A percentile compares a stretch with the other conserved stretches of the same genome.
Conservation (phyloP, 371 early-diverging fungal genomes). For the Parasitella parasitica region DNA sequence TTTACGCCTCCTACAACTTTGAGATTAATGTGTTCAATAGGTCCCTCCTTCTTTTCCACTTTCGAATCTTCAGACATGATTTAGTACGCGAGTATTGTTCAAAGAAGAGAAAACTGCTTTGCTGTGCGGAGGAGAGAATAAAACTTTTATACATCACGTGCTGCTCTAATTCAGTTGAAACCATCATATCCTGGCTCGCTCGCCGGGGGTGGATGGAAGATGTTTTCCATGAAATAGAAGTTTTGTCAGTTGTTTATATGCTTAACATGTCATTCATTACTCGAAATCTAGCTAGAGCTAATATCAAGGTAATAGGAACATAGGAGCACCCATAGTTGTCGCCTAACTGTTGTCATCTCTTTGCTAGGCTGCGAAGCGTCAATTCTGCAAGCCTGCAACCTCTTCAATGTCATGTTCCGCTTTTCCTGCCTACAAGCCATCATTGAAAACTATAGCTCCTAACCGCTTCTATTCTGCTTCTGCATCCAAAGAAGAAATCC, state of each 20-base stretch:
- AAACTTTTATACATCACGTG: neutral
- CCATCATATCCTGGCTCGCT: neutral
- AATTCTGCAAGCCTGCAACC: neutral
- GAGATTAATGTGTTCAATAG: slow-evolving; percentile 82
- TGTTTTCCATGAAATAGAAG: neutral
- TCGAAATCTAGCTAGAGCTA: neutral
- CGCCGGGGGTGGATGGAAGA: neutral
- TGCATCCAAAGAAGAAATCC: slow-evolving; percentile 10
- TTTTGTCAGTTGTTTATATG: neutral
- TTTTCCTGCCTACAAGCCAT: neutral
- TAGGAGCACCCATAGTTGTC: too few species aligned
- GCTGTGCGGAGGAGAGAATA: too few species aligned
- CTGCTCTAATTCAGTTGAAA: neutral
- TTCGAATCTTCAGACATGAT: slow-evolving; percentile 44
- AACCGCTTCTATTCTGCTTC: slow-evolving; percentile 8
- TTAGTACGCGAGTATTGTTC: neutral
- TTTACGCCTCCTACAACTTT: slow-evolving; percentile 84
- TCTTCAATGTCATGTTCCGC: neutral
- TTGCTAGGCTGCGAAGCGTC: neutral
- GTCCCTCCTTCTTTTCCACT: slow-evolving; percentile 46
- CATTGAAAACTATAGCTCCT: neutral
- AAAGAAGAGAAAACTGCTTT: neutral
- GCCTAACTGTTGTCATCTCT: neutral
- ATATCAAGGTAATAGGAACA: neutral
- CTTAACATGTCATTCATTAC: slow-evolving; percentile 4